These are phyloP conservation scores for Rosa rugosa DNA, from an alignment of 306 rosid species.

Conservation along the genomic window DNA sequence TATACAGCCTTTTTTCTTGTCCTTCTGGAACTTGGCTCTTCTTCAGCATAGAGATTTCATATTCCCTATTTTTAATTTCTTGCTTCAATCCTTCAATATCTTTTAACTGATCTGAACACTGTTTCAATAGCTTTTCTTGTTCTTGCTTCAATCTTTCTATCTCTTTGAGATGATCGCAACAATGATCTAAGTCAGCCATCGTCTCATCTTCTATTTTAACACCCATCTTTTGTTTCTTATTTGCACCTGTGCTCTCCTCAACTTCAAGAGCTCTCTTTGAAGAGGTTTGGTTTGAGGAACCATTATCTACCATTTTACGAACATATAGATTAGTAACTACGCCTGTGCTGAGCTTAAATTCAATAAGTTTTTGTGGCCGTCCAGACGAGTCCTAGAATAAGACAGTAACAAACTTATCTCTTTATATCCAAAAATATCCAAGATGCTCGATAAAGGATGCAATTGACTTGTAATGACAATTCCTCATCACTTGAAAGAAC, in stretches of 20 bases:
- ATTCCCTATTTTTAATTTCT: conserved; percentile 49
- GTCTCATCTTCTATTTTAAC: conserved; percentile 33
- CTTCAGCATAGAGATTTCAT: conserved; percentile 41
- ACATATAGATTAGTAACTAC: conserved; percentile 32
- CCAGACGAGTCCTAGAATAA: conserved; percentile 60
- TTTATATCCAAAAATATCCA: neutral
- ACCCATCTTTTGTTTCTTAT: conserved; percentile 55
- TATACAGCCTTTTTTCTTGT: conserved; percentile 18
- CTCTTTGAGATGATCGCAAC: conserved; percentile 35
- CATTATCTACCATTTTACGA: conserved; percentile 45
- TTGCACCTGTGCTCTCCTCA: conserved; percentile 26
- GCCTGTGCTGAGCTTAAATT: conserved; percentile 38
- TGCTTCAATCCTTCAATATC: conserved; percentile 51
- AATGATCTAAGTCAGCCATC: conserved; percentile 10
- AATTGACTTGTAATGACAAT: neutral
- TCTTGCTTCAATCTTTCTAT: conserved; percentile 38
- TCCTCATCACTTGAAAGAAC: neutral
- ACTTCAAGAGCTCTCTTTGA: conserved; percentile 54
- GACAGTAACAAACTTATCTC: conserved; percentile 4
- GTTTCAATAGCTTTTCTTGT: conserved; percentile 29
- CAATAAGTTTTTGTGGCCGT: conserved; percentile 53
- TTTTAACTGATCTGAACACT: conserved; percentile 22
- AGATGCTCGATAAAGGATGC: neutral
- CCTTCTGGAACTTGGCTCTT: conserved; percentile 27
- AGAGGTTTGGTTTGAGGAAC: conserved; percentile 6